phyloP scores from a whole-genome alignment of 148 eudicot genomes.

The Fagopyrum homotropicum region DNA sequence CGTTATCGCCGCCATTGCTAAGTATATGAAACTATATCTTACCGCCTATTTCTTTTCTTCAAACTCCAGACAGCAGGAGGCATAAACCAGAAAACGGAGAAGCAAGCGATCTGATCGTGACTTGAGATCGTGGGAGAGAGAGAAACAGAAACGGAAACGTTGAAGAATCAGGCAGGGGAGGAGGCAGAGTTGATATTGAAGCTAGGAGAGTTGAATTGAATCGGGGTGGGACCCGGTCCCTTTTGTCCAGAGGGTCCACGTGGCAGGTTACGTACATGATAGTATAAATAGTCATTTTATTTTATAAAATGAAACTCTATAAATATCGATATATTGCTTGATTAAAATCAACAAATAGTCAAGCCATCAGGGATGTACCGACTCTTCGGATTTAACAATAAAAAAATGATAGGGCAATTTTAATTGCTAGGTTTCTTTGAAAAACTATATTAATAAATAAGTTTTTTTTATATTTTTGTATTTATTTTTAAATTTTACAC shows the following conservation, averaged over 20 bases:
- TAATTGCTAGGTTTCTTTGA: too few relatives aligned
- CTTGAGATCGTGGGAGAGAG: not conserved
- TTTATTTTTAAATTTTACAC: too few relatives aligned
- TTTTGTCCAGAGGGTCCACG: not conserved
- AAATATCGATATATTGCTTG: too few relatives aligned
- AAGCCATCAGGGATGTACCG: too few relatives aligned
- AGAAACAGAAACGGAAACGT: not conserved
- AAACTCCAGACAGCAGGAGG: not conserved
- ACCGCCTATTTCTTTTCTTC: not conserved
- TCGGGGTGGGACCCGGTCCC: not conserved
- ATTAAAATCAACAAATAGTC: too few relatives aligned
- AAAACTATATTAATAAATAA: too few relatives aligned
- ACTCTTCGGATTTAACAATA: too few relatives aligned
- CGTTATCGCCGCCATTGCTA: conserved; percentile 18
- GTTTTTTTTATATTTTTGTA: too few relatives aligned
- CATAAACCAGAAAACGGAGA: not conserved
- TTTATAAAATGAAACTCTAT: too few relatives aligned
- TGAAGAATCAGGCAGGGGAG: not conserved
- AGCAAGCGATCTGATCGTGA: not conserved
- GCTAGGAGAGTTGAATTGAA: not conserved
- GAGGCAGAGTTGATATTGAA: not conserved
- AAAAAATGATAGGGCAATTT: too few relatives aligned
- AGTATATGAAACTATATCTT: not conserved
- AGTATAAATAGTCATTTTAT: not conserved
- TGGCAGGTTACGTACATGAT: not conserved